These are phyloP conservation scores for Fusarium nematophilum DNA, from an alignment of 2,329 filamentous ascomycete genomes.

Conservation along the genomic window DNA sequence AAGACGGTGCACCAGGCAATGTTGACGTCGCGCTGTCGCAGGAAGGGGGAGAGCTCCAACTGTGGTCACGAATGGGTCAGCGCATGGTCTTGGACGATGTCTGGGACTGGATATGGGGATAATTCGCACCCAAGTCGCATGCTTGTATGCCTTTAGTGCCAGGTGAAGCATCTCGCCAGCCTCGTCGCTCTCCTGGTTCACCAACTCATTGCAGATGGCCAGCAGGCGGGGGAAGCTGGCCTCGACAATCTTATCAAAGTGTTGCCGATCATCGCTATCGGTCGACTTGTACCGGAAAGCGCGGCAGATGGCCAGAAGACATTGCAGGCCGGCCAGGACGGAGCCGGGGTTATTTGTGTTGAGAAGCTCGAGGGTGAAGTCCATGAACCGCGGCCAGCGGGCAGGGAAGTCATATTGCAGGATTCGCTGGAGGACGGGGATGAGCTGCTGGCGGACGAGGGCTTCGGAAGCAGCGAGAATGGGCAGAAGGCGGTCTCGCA, in stretches of 20 bases:
- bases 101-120: constrained; percentile 8
- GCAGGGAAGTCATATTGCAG: constrained; percentile 95
- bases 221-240: constrained; percentile 90
- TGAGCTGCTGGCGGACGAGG: constrained; percentile 89
- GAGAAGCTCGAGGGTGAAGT: constrained; percentile 89
- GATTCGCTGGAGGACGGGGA: constrained; percentile 95
- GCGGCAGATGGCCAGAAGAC: constrained; percentile 91
- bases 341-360: constrained; percentile 87
- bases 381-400: constrained; percentile 94
- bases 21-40: constrained; percentile 84
- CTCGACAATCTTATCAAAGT: constrained; percentile 95
- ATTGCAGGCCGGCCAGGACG: constrained; percentile 93
- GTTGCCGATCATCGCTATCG: constrained; percentile 78
- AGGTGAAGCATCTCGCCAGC: constrained; percentile 97
- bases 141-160: constrained; percentile 96
- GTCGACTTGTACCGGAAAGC: constrained; percentile 92
- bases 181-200: constrained; percentile 91
- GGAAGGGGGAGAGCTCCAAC: constrained; percentile 85
- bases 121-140: constrained; percentile 85
- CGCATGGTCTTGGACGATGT: not conserved
- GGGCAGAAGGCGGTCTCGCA: constrained; percentile 89
- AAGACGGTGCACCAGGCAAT: constrained; percentile 98
- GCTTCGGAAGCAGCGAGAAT: constrained; percentile 84
- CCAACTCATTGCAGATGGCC: constrained; percentile 86
- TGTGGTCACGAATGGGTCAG: constrained; percentile 56